Conservation (phyloP, 1,284 basidiomycete genomes). For the Leccinum solheimii region DNA sequence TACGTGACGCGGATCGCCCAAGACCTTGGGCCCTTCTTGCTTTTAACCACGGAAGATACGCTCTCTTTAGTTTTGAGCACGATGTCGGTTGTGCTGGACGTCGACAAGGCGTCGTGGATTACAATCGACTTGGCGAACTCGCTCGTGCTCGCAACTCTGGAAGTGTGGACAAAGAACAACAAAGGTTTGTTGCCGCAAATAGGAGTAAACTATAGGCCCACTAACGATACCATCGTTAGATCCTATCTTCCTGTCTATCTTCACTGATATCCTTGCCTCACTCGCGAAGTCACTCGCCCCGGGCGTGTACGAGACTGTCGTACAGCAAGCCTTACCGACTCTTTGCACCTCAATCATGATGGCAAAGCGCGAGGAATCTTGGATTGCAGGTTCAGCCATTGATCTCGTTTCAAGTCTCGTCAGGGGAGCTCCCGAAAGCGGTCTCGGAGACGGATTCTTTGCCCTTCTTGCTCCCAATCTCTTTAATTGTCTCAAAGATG, state of each 20-base stretch:
- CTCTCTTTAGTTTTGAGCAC: conserved; percentile 91
- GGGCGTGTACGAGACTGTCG: conserved; percentile 69
- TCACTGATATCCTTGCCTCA: conserved; percentile 79
- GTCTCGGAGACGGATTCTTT: conserved; percentile 79
- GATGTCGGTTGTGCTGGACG: conserved; percentile 72
- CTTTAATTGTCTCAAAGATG: conserved; percentile 64
- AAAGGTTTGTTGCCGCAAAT: conserved; percentile 52
- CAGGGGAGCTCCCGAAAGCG: conserved; percentile 60
- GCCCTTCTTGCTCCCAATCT: conserved; percentile 70
- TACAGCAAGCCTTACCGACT: conserved; percentile 71
- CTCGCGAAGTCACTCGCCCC: conserved; percentile 61
- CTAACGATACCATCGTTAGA: conserved; percentile 48
- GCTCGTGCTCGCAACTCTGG: conserved; percentile 64
- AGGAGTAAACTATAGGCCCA: background rate
- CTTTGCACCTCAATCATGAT: conserved; percentile 66
- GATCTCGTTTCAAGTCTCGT: conserved; percentile 77
- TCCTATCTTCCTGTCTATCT: conserved; percentile 84
- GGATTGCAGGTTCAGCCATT: conserved; percentile 75
- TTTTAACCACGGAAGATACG: conserved; percentile 82
- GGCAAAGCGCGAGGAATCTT: conserved; percentile 63
- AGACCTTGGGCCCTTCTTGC: conserved; percentile 82
- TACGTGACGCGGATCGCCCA: conserved; percentile 78
- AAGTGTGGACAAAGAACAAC: conserved; percentile 83
- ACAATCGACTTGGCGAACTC: conserved; percentile 62
- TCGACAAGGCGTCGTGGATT: conserved; percentile 73